Base-by-base conservation (phyloP, 2,329 filamentous ascomycete genomes). In the Colletotrichum coccodes region DNA sequence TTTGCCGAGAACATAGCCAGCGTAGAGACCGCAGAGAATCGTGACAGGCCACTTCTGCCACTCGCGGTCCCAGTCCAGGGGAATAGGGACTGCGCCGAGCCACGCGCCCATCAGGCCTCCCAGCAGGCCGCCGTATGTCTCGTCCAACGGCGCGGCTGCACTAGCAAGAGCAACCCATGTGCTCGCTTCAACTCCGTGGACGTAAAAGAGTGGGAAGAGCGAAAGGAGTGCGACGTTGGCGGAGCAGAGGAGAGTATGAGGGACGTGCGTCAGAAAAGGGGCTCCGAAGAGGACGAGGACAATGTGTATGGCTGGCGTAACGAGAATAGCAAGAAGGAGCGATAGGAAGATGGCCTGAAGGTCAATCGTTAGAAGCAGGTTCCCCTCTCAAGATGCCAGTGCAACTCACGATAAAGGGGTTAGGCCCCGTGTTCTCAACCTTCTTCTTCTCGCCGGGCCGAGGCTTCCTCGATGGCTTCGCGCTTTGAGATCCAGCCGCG, bases 1-100 rank as follows among this genome's bases (percentile, higher is more conserved):
- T 76, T 92, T 91, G 1, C 94, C 94, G 14, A 93, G 72, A 1
- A 89, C 85, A 79, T 93, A 94, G 1, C 96, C 96, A 6, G 89
- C 81, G 79, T 97, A 98, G 21, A 92, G 86, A 3, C 96, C 96
- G 2, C 89, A 90, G 5, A 98, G 81, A 67, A 99, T 92, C 0
- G 96, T 99, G 54, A 98, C 91, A 0, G 96, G 96, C 93, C 95
- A 99, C 79, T 92, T 93, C 87, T 99, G 96, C 96, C 96, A 99
- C 74, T 97, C 94, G n/a, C 96, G 90, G 79, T 99, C 96, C 95
- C 95, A 98, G 79, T 99, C 96, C 73, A 99, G 84, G 2, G 96
- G 96, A 74, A 99, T 98, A 0, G 97, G 96, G 60, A 98, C 90
- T 8, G 96, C 96, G 4, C 96, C 96, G 47, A 97, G 82, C 96